phyloP scores from a whole-genome alignment of 306 rosid species.

The Coriaria nepalensis region DNA sequence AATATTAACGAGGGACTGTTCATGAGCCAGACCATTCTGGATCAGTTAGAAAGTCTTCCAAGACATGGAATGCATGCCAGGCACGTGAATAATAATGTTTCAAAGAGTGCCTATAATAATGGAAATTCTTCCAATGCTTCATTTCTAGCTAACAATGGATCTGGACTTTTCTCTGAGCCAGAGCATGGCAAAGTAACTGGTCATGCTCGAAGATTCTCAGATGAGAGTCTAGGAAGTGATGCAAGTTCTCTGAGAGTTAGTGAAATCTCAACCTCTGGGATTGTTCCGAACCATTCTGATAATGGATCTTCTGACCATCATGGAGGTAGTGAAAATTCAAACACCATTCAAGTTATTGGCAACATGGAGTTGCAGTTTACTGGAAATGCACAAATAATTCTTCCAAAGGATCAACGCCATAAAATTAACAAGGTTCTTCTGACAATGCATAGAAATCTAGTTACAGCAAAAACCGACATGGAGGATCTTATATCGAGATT shows the following conservation, averaged over 20 bases:
- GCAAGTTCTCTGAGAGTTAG: slow-evolving; percentile 80
- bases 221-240: slow-evolving; percentile 85
- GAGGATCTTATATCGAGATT: slow-evolving; percentile 94
- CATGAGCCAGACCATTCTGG: slow-evolving; percentile 88
- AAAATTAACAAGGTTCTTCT: slow-evolving; percentile 79
- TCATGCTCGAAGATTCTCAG: slow-evolving; percentile 64
- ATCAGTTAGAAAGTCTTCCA: slow-evolving; percentile 86
- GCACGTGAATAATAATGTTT: slow-evolving; percentile 37
- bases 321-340: slow-evolving; percentile 45
- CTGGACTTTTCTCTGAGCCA: slow-evolving; percentile 62
- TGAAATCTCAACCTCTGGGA: slow-evolving; percentile 53
- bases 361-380: slow-evolving; percentile 36
- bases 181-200: slow-evolving; percentile 44
- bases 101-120: slow-evolving; percentile 32
- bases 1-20: slow-evolving; percentile 79
- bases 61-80: slow-evolving; percentile 56
- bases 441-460: slow-evolving; percentile 83
- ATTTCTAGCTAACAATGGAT: slow-evolving; percentile 39
- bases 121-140: slow-evolving; percentile 66
- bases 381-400: slow-evolving; percentile 54
- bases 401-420: slow-evolving; percentile 81
- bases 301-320: slow-evolving; percentile 51
- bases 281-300: slow-evolving; percentile 50
- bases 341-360: slow-evolving; percentile 35
- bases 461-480: slow-evolving; percentile 82